Conservation (phyloP, 1,139 yeast genomes). For the Scheffersomyces quercinus region DNA sequence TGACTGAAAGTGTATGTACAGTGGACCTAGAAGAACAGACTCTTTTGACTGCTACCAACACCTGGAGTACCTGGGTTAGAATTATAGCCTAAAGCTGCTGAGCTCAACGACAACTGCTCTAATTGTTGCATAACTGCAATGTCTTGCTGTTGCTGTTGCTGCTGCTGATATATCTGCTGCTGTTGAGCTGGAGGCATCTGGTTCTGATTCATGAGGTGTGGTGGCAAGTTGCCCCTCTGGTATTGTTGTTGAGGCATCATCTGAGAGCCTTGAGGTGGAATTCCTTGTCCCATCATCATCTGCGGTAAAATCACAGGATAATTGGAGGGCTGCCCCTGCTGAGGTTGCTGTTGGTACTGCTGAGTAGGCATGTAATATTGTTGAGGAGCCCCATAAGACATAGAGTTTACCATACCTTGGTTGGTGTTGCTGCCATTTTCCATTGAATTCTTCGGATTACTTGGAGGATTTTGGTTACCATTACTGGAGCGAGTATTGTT, state of each 20-base stretch:
- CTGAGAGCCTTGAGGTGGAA: neutral
- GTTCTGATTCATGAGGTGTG: slow-evolving; percentile 2
- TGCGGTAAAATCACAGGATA: neutral
- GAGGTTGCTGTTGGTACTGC: slow-evolving; percentile 9
- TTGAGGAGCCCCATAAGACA: neutral
- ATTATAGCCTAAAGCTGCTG: slow-evolving; percentile 51
- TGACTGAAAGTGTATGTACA: neutral
- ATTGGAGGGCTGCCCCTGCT: slow-evolving; percentile 11
- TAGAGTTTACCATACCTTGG: neutral
- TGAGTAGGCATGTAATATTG: slow-evolving; percentile 4
- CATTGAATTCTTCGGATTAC: neutral
- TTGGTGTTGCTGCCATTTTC: neutral
- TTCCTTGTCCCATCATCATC: neutral
- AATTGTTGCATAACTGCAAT: slow-evolving; percentile 47
- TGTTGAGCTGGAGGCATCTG: slow-evolving; percentile 1
- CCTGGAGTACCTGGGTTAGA: slow-evolving; percentile 47
- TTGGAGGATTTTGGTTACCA: neutral
- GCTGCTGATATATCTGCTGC: slow-evolving; percentile 1
- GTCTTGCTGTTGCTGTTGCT: slow-evolving; percentile 25
- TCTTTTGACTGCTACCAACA: slow-evolving; percentile 18
- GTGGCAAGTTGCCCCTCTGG: slow-evolving; percentile 4
- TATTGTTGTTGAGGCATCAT: slow-evolving; percentile 6
- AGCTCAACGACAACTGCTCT: slow-evolving; percentile 49
- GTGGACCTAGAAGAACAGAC: slow-evolving; percentile 18
- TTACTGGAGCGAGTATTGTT: neutral